Evolutionary conservation across 1,139 yeast species (phyloP), one percentile per base, ranked within the genome.

Genomic region (Zygosaccharomyces sapae): DNA sequence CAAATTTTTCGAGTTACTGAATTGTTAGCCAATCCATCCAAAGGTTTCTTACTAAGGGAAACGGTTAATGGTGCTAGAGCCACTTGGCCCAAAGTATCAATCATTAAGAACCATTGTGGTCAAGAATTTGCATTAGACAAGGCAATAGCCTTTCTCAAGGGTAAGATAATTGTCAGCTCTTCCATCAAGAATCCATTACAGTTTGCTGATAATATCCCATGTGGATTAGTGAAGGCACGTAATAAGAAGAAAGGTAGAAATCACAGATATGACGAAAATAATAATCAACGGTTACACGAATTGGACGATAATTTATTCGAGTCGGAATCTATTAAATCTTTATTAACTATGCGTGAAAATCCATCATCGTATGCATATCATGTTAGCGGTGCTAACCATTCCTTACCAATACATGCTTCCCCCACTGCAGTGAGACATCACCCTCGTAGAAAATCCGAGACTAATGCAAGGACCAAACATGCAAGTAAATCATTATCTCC

Each of bases 41-140:
- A 85, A 0, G 85, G 80, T 45, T 87, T 85, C 58, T 68, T 89
- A 45, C 67, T 81, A 42, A 83, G 83, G 48, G 83, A 89, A 48
- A 77, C 83, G 6, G 73, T 82, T 38, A 76, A 95, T 53, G 98
- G 97, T 1, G 95, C 95, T 0, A 72, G 86, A 52, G 92, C 97
- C 0, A 83, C 96, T 0, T 92, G 97, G 97, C 95, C 96, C 0
- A 86, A 87, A 59, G 69, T 90, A 3, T 79, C 95, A 1, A 75
- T 89, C 33, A 87, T 90, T 43, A 77, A 83, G 54, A 90, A 90
- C 63, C 96, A 88, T 61, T 88, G 96, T 65, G 83, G 92, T 0
- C 81, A 89, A 35, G 98, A 92, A 60, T 83, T 90, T 66, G 86
- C 90, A 0, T 69, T 92, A 39, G 97, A 90, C 66, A 78, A 77